These are phyloP conservation scores for Platanus orientalis DNA, from an alignment of 164 flowering plant species.

Conservation along the genomic window DNA sequence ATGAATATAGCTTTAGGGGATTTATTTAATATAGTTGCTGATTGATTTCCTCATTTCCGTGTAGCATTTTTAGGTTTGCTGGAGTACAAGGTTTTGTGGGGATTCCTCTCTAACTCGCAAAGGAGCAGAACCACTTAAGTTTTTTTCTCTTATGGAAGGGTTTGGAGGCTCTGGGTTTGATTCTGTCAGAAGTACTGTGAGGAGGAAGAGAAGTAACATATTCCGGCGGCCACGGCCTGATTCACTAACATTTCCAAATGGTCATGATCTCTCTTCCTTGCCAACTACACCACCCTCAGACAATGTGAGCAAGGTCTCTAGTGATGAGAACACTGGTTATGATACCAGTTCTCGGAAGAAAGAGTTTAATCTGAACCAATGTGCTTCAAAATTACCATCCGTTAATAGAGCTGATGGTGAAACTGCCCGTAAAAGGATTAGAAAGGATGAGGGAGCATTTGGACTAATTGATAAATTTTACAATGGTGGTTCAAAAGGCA, in stretches of 20 bases:
- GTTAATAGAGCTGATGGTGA: conserved; percentile 32
- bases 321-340: conserved; percentile 45
- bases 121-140: neutral
- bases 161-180: conserved; percentile 29
- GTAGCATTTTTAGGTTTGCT: neutral
- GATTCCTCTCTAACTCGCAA: neutral
- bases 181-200: conserved; percentile 26
- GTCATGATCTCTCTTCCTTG: conserved; percentile 16
- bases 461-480: conserved; percentile 7
- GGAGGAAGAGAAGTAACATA: too few species aligned
- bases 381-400: conserved; percentile 22
- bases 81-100: neutral
- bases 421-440: conserved; percentile 19
- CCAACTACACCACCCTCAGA: conserved; percentile 43
- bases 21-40: too few species aligned
- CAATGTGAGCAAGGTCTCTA: conserved; percentile 45
- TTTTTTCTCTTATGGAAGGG: conserved; percentile 45
- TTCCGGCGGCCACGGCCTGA: conserved; percentile 6
- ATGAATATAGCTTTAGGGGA: too few species aligned
- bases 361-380: conserved; percentile 49
- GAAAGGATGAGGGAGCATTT: conserved; percentile 25
- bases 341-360: conserved; percentile 39
- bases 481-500: conserved; percentile 18
- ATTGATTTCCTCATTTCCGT: too few species aligned
- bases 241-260: conserved; percentile 30